Base-by-base conservation (phyloP, 1,284 basidiomycete genomes). In the Xanthoconium separans region DNA sequence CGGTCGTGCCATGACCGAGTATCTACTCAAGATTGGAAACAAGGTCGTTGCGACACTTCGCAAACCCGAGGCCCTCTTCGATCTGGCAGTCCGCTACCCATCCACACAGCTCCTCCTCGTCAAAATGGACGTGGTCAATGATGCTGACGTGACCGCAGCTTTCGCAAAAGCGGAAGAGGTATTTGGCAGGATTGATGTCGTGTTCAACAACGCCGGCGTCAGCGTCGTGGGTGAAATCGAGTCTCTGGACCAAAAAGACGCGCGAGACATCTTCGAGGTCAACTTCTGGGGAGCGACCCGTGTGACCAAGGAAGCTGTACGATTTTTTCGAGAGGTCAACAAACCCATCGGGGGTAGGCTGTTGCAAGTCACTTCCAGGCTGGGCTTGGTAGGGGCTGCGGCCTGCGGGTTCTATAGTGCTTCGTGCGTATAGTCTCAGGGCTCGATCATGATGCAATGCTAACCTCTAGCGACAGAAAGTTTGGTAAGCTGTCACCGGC, bases 111-210 rank as follows among this genome's bases (percentile, higher is more conserved):
- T 80, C 7, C 65, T 78, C 29, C 61, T 74, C 18, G 47, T 75
- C 46, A 62, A 69, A 46, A 56, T 75, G n/a, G 77, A 80, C 61
- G 73, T 79, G 44, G 72, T 65, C 16, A 54, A 70, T 7, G 51
- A 56, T 8, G 44, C 43, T 2, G 54, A 60, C 6, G 61, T 78
- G 48, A 40, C 33, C 0, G 60, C 54, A 1, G 75, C 71, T 0
- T 78, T 79, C 48, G 54, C 60, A 3, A 58, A 60, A 20, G 71
- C 69, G 0, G 58, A 66, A 46, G 60, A 62, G 5, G 48, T 46
- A 2, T 77, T 77, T 51, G 78, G 77, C 3, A 62, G 72, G 12
- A 59, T 78, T 39, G 75, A 78, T 43, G 69, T 77, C 27, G 76
- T 79, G 7, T 71, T 75, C 58, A 77, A 77, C 40, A 67, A 65